Conservation (phyloP, 2,329 filamentous ascomycete species). For the Colletotrichum melonis region DNA sequence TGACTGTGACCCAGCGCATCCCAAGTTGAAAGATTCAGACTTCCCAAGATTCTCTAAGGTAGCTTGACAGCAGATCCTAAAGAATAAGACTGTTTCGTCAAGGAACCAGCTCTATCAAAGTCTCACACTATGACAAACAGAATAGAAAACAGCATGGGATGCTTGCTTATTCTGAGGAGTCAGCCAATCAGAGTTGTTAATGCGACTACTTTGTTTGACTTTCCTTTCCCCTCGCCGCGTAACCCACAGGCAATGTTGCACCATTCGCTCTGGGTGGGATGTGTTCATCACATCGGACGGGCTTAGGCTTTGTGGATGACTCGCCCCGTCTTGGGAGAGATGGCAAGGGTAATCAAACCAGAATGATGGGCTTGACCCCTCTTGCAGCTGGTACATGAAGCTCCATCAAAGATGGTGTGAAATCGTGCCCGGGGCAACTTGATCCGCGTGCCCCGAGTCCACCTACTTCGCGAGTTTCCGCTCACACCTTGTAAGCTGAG, state of each 20-base stretch:
- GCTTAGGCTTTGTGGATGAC: conserved; percentile 20
- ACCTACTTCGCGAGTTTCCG: neutral
- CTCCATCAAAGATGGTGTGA: neutral
- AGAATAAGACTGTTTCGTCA: neutral
- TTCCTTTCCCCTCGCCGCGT: neutral
- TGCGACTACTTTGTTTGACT: neutral
- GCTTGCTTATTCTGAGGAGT: neutral
- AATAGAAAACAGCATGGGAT: neutral
- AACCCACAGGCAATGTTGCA: neutral
- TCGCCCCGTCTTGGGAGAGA: conserved; percentile 2
- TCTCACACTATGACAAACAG: neutral
- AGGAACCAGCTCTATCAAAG: conserved; percentile 3
- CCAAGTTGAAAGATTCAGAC: neutral
- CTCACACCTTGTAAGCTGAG: neutral
- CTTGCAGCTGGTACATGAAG: neutral
- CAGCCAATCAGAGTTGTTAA: neutral
- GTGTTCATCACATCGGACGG: neutral
- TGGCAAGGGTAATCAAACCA: no score
- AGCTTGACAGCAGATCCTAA: neutral
- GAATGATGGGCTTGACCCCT: neutral
- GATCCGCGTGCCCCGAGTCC: neutral
- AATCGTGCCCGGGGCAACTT: neutral
- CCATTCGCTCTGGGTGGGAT: neutral
- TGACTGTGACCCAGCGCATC: neutral
- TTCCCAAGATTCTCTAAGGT: neutral